A percentile compares a stretch with the other conserved stretches of the same genome.
phyloP scores from a whole-genome alignment of 306 rosid species.

The Lathyrus tuberosus region DNA sequence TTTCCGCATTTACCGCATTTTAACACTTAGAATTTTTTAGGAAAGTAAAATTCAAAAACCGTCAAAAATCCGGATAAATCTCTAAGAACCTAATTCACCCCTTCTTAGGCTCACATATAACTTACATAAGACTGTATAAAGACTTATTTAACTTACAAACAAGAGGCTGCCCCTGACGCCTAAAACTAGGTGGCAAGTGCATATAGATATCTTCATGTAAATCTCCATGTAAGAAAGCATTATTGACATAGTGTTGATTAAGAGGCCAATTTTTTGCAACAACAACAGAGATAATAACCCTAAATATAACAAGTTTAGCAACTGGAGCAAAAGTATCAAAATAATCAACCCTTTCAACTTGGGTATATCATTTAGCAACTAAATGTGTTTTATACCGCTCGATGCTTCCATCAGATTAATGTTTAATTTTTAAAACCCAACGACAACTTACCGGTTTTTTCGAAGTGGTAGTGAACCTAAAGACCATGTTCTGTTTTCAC shows the following conservation, averaged over 20 bases:
- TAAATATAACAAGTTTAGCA: not conserved
- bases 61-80: too few species aligned
- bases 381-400: not conserved
- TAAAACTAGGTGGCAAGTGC: not conserved
- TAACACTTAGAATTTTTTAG: too few species aligned
- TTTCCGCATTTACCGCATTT: too few species aligned
- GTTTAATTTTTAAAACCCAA: not conserved
- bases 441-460: not conserved
- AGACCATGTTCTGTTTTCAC: not conserved
- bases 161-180: not conserved
- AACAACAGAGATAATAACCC: not conserved
- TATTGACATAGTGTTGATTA: not conserved
- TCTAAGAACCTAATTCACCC: too few species aligned
- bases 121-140: not conserved
- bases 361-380: not conserved
- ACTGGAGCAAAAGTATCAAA: not conserved
- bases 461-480: not conserved
- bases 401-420: not conserved
- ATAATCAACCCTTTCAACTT: not conserved
- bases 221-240: not conserved
- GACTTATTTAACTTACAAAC: not conserved
- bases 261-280: constrained; percentile 3
- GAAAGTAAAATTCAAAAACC: too few species aligned
- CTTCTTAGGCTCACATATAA: too few species aligned
- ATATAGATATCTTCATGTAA: not conserved